Conservation (phyloP, 2,329 filamentous ascomycete species). For the Exophiala sp. region DNA sequence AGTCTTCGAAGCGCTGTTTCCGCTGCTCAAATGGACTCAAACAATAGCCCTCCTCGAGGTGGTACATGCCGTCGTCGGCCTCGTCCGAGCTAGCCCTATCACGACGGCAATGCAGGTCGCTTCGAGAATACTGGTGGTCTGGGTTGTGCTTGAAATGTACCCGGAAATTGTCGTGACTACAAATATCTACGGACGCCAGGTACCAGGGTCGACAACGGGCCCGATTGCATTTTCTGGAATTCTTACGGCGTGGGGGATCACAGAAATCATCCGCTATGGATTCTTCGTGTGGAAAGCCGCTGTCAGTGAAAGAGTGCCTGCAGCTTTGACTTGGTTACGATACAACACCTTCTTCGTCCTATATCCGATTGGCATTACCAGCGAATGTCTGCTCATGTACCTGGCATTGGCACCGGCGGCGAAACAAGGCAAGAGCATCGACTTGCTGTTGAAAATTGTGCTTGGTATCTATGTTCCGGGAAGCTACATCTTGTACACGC, state of each 20-base stretch:
- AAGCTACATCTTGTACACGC: slow-evolving; percentile 80
- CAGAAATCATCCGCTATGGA: slow-evolving; percentile 88
- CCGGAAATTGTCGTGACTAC: slow-evolving; percentile 65
- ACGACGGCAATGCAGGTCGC: slow-evolving; percentile 91
- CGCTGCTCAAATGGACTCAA: slow-evolving; percentile 63
- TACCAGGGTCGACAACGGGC: slow-evolving; percentile 19
- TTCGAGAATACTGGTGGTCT: slow-evolving; percentile 82
- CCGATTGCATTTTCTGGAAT: slow-evolving; percentile 41
- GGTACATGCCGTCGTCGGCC: slow-evolving; percentile 70
- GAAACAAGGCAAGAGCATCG: slow-evolving; percentile 49
- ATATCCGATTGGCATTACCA: slow-evolving; percentile 86
- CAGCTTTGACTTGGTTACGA: slow-evolving; percentile 70
- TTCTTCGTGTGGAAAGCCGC: slow-evolving; percentile 78
- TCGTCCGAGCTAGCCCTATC: slow-evolving; percentile 79
- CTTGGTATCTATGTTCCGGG: slow-evolving; percentile 76
- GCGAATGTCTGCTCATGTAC: slow-evolving; percentile 80
- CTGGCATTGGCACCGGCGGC: slow-evolving; percentile 61
- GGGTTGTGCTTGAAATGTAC: slow-evolving; percentile 75
- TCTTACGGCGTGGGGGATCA: slow-evolving; percentile 79
- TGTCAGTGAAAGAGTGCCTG: slow-evolving; percentile 53
- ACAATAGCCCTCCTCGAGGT: slow-evolving; percentile 80
- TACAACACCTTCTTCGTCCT: slow-evolving; percentile 87
- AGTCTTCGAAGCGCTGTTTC: slow-evolving; percentile 47
- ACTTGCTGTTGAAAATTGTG: slow-evolving; percentile 61
- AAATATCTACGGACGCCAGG: slow-evolving; percentile 28